These are phyloP conservation scores for Sphaerulina vaccinii DNA, from an alignment of 2,329 filamentous ascomycete species.

Conservation along the genomic window DNA sequence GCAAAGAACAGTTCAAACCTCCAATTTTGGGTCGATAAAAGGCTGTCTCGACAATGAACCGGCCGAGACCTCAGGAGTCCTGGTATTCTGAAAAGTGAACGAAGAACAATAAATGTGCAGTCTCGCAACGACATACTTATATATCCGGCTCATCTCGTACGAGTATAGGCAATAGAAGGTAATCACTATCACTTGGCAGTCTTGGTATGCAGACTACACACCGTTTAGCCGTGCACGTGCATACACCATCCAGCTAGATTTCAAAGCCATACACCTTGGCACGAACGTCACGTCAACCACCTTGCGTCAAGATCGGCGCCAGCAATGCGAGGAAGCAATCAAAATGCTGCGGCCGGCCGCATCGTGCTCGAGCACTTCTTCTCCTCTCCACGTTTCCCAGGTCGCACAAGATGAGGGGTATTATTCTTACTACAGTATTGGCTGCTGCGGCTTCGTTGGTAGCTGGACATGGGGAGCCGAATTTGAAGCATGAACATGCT, in stretches of 20 bases:
- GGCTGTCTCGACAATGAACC: too few relatives aligned
- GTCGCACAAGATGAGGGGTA: constrained; percentile 3
- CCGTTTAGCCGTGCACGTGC: constrained; percentile 1
- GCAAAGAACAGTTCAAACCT: too few relatives aligned
- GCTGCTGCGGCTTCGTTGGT: constrained; percentile 11
- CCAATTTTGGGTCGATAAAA: too few relatives aligned
- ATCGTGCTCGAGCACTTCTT: neutral
- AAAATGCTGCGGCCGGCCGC: neutral
- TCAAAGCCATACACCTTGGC: constrained; percentile 9
- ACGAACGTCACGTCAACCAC: constrained; percentile 13
- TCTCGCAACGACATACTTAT: too few relatives aligned
- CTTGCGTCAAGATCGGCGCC: constrained; percentile 16
- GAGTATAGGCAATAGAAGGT: neutral
- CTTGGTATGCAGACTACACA: neutral
- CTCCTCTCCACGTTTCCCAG: neutral
- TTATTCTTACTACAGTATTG: too few relatives aligned
- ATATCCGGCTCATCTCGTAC: neutral
- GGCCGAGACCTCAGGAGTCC: too few relatives aligned
- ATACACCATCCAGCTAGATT: constrained; percentile 2
- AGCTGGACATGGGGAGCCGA: constrained; percentile 18
- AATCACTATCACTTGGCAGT: neutral
- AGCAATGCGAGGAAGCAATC: neutral
- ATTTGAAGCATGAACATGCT: constrained; percentile 24
- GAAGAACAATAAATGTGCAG: too few relatives aligned
- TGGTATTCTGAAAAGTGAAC: too few relatives aligned